These are phyloP conservation scores for Tephrocybe rancida DNA, from an alignment of 768 basidiomycete species.

Conservation along the genomic window DNA sequence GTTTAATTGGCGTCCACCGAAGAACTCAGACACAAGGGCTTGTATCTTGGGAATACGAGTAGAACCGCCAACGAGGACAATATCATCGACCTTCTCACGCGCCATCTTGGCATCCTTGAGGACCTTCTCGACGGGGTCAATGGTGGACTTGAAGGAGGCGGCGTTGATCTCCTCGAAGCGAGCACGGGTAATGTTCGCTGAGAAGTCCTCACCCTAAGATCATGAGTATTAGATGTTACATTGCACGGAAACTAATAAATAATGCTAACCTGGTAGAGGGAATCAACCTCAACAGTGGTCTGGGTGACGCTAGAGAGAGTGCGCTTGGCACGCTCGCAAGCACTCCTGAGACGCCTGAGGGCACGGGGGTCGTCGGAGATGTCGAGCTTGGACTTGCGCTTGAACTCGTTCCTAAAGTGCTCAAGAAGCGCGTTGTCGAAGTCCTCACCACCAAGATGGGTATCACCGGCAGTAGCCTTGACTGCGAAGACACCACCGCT, in stretches of 20 bases:
- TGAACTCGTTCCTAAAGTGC: constrained; percentile 99
- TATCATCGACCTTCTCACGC: constrained; percentile 97
- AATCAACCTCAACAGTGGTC: constrained; percentile 99
- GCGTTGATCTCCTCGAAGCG: constrained; percentile 99
- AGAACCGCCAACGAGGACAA: constrained; percentile 99
- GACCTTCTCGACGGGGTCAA: constrained; percentile 99
- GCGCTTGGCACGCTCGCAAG: constrained; percentile 99
- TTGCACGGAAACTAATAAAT: background rate
- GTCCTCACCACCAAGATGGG: constrained; percentile 99
- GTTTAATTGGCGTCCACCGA: constrained; percentile 97
- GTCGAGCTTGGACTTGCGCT: constrained; percentile 95
- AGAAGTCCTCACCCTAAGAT: constrained; percentile 91
- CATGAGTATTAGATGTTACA: background rate
- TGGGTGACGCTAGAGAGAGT: constrained; percentile 98
- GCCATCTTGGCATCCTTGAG: constrained; percentile 99
- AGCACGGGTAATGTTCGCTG: constrained; percentile 97
- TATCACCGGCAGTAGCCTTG: constrained; percentile 99
- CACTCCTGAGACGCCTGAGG: constrained; percentile 91
- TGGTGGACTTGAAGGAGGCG: constrained; percentile 90
- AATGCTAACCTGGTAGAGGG: constrained; percentile 81
- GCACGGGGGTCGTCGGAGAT: constrained; percentile 98
- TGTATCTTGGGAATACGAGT: constrained; percentile 99
- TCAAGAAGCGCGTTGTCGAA: constrained; percentile 98
- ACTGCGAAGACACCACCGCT: constrained; percentile 98
- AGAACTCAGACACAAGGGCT: constrained; percentile 97